phyloP scores from a whole-genome alignment of 371 early-diverging fungal genomes.

The Ordospora pajunii region DNA sequence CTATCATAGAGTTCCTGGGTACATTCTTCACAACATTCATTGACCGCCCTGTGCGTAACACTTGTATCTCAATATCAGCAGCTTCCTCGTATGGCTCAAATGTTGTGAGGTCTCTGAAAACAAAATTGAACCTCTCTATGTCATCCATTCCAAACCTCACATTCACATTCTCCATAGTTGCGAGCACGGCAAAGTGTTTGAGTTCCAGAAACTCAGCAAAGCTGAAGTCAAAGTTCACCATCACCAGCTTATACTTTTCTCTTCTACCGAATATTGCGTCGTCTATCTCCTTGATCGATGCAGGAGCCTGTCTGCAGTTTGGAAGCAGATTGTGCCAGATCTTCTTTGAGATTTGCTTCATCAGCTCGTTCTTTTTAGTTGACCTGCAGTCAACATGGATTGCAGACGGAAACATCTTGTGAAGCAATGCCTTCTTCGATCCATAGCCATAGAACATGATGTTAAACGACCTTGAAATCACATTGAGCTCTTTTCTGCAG shows the following conservation, averaged over 20 bases:
- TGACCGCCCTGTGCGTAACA: neutral
- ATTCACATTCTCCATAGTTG: slow-evolving; percentile 50
- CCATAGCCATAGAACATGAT: slow-evolving; percentile 59
- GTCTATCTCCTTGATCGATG: slow-evolving; percentile 32
- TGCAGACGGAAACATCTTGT: slow-evolving; percentile 50
- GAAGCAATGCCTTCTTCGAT: slow-evolving; percentile 42
- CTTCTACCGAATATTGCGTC: neutral
- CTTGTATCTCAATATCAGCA: slow-evolving; percentile 26
- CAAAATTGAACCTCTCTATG: slow-evolving; percentile 49
- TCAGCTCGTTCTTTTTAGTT: neutral
- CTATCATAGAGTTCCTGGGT: slow-evolving; percentile 25
- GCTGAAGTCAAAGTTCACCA: slow-evolving; percentile 45
- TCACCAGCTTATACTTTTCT: slow-evolving; percentile 25
- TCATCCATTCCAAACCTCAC: slow-evolving; percentile 28
- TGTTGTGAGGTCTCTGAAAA: slow-evolving; percentile 58
- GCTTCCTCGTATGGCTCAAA: slow-evolving; percentile 44
- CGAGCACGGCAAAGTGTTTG: slow-evolving; percentile 38
- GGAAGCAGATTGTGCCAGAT: neutral
- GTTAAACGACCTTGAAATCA: slow-evolving; percentile 45
- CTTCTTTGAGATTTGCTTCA: neutral
- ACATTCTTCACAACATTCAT: slow-evolving; percentile 41
- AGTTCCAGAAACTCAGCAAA: neutral
- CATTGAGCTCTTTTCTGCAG: slow-evolving; percentile 38
- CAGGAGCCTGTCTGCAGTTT: neutral
- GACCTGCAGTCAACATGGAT: slow-evolving; percentile 30